Percentiles rank a stretch among this genome's conserved stretches.
Conservation (phyloP, 179 eudicot genomes). For the Actinidia chinensis region DNA sequence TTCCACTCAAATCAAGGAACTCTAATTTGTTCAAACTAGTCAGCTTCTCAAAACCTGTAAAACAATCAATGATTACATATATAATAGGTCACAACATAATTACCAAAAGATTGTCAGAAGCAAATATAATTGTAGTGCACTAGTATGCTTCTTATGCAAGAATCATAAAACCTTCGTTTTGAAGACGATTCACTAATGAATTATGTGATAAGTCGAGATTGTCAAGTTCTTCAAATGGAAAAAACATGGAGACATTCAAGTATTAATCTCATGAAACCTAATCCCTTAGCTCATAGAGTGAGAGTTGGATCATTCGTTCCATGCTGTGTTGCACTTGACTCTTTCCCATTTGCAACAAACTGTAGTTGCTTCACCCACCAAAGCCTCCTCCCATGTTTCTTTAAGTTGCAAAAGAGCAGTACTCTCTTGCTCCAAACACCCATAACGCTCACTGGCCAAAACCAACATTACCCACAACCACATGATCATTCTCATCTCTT, state of each 20-base stretch:
- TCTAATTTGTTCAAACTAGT: background rate
- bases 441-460: background rate
- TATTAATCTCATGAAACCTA: background rate
- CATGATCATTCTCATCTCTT: background rate
- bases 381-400: conserved; percentile 7
- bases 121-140: background rate
- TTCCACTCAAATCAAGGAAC: background rate
- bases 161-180: background rate
- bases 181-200: background rate
- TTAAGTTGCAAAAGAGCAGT: conserved; percentile 13
- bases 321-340: too few relatives aligned
- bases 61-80: background rate
- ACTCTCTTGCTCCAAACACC: conserved; percentile 14
- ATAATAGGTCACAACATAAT: background rate
- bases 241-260: conserved; percentile 4
- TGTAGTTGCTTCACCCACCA: too few relatives aligned
- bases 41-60: conserved; percentile 12
- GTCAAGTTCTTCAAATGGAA: conserved; percentile 3
- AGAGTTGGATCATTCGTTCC: background rate
- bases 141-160: background rate
- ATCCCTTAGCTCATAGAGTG: background rate
- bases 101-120: background rate
- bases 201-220: background rate
- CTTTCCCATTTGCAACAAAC: background rate
- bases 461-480: conserved; percentile 5